Conservation (phyloP, 208 protist genomes). For the Angomonas deanei region DNA sequence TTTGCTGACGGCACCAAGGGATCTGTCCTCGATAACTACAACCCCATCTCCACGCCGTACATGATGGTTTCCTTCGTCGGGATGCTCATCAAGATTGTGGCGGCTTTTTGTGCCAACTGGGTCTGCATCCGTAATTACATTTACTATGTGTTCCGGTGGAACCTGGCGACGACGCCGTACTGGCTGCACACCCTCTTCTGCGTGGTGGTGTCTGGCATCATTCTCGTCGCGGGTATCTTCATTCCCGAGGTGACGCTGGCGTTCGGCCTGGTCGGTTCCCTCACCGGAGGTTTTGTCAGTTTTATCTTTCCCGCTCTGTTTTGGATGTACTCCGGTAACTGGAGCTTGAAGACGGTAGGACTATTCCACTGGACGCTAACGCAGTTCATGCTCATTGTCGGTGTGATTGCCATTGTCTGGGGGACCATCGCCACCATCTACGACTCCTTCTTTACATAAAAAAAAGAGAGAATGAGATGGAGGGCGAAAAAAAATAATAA, state of each 20-base stretch:
- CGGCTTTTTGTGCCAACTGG: constrained; percentile 56
- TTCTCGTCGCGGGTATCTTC: constrained; percentile 50
- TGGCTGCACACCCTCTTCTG: constrained; percentile 53
- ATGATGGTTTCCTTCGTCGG: constrained; percentile 68
- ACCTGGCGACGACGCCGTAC: constrained; percentile 62
- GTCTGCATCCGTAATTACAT: constrained; percentile 46
- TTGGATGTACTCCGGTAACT: constrained; percentile 66
- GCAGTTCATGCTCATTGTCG: constrained; percentile 37
- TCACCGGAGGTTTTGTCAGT: constrained; percentile 63
- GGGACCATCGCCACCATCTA: constrained; percentile 53
- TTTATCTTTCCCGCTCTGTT: constrained; percentile 76
- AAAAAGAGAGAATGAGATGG: too few species aligned
- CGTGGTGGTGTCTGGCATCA: constrained; percentile 20
- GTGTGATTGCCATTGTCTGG: constrained; percentile 68
- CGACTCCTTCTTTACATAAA: constrained; percentile 16
- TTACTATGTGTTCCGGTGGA: constrained; percentile 50
- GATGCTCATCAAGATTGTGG: constrained; percentile 63
- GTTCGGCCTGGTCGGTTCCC: constrained; percentile 59
- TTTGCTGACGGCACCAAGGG: constrained; percentile 46
- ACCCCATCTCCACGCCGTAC: constrained; percentile 45
- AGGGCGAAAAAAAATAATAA: too few species aligned
- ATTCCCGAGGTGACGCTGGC: constrained; percentile 70
- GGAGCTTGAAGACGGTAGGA: constrained; percentile 41
- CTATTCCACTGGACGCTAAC: constrained; percentile 31
- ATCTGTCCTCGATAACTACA: constrained; percentile 47